Evolutionary conservation across 805 yeast species (phyloP), one percentile per base, ranked within the genome.

Genomic region (Komagataella kurtzmanii): DNA sequence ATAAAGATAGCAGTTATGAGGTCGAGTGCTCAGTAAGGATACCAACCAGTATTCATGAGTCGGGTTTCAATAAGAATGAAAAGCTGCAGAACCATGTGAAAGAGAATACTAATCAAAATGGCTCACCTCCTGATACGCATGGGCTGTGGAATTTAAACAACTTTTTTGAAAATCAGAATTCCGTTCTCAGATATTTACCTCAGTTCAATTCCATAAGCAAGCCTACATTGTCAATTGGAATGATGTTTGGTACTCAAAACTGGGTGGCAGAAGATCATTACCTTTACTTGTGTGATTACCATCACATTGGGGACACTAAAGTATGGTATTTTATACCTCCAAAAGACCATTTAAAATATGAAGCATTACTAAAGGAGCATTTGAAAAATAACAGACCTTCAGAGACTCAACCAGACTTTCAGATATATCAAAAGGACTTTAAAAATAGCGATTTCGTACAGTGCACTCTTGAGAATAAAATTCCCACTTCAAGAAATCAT

Each of bases 261-360:
- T 84, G 88, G 88, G 62, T 65, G 18, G 62, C 73, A 51, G 85
- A 79, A 56, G 89, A 83, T 55, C 84, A 79, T 54, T 77, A 76
- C 61, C 61, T 83, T 2, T 79, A 79, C 47, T 59, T 68, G 8
- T 65, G 74, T 24, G 80, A 78, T 58, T 82, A 73, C 54, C 77
- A 73, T 48, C 80, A 79, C 55, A 56, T 70, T 49, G 90, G 89
- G 2, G 75, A 76, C 6, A 58, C 69, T 12, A 77, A 74, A 58
- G 58, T 76, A 17, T 81, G 88, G 86, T 81, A 79, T 54, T 73
- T 81, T 52, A 71, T 84, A n/a, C 76, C 83, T 0, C 83, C 81
- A 14, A 67, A 69, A 57, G 78, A 77, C 50, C 72, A 73, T 51
- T 71, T 63, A 2, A 74, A 73, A 52, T 82, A 76, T 59, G 87